Conservation (phyloP, 1,284 basidiomycete species). For the Pseudozyma flocculosa region DNA sequence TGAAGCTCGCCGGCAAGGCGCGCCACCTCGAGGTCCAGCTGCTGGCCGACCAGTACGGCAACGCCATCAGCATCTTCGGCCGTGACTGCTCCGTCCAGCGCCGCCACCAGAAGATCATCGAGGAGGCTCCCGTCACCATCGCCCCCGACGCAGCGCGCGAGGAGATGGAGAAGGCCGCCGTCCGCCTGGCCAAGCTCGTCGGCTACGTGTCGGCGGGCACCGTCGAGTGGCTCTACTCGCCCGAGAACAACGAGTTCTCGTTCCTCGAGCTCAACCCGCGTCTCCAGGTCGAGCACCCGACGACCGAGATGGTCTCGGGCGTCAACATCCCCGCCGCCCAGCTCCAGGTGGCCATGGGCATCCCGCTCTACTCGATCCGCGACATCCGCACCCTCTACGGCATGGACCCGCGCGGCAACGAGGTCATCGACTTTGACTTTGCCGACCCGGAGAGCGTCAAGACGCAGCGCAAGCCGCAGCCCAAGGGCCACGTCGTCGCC, state of each 20-base stretch:
- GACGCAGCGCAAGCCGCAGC: conserved; percentile 89
- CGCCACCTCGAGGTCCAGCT: conserved; percentile 98
- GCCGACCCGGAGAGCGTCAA: conserved; percentile 72
- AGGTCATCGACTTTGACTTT: conserved; percentile 82
- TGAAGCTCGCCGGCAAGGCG: conserved; percentile 97
- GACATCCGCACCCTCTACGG: conserved; percentile 97
- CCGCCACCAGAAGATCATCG: conserved; percentile 99
- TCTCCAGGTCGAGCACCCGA: conserved; percentile 94
- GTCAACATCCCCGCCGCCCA: conserved; percentile 98
- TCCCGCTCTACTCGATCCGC: conserved; percentile 90
- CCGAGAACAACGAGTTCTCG: conserved; percentile 87
- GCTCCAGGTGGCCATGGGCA: conserved; percentile 96
- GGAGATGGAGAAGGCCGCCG: conserved; percentile 98
- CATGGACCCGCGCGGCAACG: conserved; percentile 45
- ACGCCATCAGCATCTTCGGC: conserved; percentile 97
- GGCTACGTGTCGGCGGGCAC: conserved; percentile 99
- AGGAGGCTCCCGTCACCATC: conserved; percentile 98
- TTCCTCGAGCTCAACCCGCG: conserved; percentile 99
- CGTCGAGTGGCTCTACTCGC: conserved; percentile 96
- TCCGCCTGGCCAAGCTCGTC: conserved; percentile 93
- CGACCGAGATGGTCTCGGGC: conserved; percentile 98
- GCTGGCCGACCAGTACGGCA: conserved; percentile 98
- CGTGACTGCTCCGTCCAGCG: conserved; percentile 99
- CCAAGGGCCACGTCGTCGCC: conserved; percentile 97
- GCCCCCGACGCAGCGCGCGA: conserved; percentile 72